Conservation (phyloP, 768 basidiomycete genomes). For the Mycena maculata region DNA sequence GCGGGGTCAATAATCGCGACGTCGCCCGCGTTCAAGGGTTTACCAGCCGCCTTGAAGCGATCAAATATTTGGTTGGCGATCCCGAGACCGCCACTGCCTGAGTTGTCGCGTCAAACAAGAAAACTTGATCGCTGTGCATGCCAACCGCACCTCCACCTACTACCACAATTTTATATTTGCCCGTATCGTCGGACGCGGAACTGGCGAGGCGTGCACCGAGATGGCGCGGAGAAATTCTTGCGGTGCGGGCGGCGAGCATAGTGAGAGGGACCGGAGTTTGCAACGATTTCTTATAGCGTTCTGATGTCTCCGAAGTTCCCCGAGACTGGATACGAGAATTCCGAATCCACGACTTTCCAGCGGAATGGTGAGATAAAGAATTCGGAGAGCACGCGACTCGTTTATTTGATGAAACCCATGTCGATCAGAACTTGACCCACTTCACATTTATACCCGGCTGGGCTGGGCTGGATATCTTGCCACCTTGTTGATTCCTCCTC, state of each 20-base stretch:
- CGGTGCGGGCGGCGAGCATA: constrained; percentile 32
- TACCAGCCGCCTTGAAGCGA: constrained; percentile 77
- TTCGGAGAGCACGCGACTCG: background rate
- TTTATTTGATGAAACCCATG: no score
- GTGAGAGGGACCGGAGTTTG: background rate
- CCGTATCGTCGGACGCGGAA: constrained; percentile 47
- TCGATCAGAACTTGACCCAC: no score
- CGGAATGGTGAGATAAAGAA: background rate
- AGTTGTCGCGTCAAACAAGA: background rate
- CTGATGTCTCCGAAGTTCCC: background rate
- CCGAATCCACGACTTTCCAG: no score
- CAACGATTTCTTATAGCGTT: background rate
- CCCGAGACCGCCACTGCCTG: constrained; percentile 85
- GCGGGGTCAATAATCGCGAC: constrained; percentile 89
- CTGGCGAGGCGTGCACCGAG: constrained; percentile 28
- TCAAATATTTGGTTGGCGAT: constrained; percentile 91
- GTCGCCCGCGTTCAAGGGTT: constrained; percentile 76
- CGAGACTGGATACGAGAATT: no score
- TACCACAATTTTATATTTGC: constrained; percentile 85
- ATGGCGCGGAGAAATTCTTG: constrained; percentile 16
- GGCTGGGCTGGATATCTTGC: constrained; percentile 38
- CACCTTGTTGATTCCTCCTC: constrained; percentile 30
- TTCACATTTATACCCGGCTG: constrained; percentile 31
- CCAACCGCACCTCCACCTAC: constrained; percentile 82
- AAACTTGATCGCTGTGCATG: background rate